Conservation (phyloP, 176 grass and related monocot genomes). For the Ananas comosus region DNA sequence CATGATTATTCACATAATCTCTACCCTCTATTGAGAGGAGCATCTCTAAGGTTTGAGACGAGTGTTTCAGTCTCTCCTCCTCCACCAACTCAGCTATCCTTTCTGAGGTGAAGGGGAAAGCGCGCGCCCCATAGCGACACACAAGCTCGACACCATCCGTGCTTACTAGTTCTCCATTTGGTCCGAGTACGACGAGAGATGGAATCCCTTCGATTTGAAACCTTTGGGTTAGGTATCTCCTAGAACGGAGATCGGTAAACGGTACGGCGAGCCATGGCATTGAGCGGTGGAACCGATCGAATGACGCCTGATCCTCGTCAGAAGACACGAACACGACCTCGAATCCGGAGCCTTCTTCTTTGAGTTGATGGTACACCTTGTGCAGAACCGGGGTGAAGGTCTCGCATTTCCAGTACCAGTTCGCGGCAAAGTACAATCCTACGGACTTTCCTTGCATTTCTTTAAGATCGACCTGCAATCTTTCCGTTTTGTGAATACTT, state of each 20-base stretch:
- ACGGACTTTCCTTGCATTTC: conserved; percentile 42
- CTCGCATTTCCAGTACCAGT: conserved; percentile 57
- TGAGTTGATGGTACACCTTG: conserved; percentile 32
- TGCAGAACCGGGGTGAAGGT: conserved; percentile 45
- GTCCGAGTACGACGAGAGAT: conserved; percentile 33
- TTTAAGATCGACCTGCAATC: conserved; percentile 27
- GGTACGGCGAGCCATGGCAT: conserved; percentile 62
- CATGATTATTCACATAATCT: conserved; percentile 25
- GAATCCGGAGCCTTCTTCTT: conserved; percentile 20
- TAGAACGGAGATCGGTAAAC: conserved; percentile 38
- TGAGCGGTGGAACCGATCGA: conserved; percentile 44
- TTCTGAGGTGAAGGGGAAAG: conserved; percentile 50
- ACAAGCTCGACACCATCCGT: conserved; percentile 41
- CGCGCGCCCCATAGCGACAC: conserved; percentile 29
- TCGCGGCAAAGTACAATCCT: conserved; percentile 55
- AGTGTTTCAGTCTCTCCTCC: conserved; percentile 32
- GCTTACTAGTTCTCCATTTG: conserved; percentile 16
- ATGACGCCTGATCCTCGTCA: conserved; percentile 50
- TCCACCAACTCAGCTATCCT: conserved; percentile 48
- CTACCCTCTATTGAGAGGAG: conserved; percentile 37
- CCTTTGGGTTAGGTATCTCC: conserved; percentile 38
- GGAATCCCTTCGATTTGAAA: conserved; percentile 65
- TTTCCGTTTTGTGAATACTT: neutral
- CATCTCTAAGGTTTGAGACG: conserved; percentile 63
- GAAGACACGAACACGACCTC: conserved; percentile 56